Evolutionary conservation across 768 basidiomycete genomes (phyloP).

Genomic region (Boletus subcaerulescens): DNA sequence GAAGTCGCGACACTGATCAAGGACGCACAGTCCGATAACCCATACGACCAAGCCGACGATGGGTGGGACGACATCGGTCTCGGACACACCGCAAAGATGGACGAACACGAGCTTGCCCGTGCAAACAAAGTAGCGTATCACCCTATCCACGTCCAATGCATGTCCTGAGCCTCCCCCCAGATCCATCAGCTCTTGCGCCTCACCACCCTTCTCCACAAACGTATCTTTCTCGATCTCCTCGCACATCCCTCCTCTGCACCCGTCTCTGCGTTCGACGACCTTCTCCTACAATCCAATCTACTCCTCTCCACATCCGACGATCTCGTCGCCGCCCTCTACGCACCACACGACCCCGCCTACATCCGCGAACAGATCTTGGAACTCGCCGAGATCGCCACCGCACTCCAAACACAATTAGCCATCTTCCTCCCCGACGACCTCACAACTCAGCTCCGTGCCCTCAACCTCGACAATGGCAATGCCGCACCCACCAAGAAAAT

Average conservation of each 20-base stretch:
- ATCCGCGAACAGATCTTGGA: conserved; percentile 40
- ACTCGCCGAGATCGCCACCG: conserved; percentile 37
- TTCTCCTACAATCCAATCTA: conserved; percentile 48
- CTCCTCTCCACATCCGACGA: conserved; percentile 62
- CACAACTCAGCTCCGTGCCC: conserved; percentile 18
- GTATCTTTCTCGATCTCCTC: conserved; percentile 52
- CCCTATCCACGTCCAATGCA: not conserved
- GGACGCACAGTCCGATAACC: conserved; percentile 32
- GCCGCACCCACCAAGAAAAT: conserved; percentile 22
- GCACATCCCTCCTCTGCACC: conserved; percentile 28
- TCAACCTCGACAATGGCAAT: conserved; percentile 17
- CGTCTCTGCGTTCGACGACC: conserved; percentile 42
- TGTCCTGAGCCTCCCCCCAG: conserved; percentile 33
- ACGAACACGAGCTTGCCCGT: conserved; percentile 49
- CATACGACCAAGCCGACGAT: conserved; percentile 33
- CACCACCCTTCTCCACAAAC: conserved; percentile 59
- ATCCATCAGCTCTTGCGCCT: conserved; percentile 59
- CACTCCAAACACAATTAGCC: conserved; percentile 33
- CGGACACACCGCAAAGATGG: conserved; percentile 47
- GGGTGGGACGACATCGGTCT: conserved; percentile 63
- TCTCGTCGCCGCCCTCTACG: conserved; percentile 61
- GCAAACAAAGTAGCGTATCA: conserved; percentile 51
- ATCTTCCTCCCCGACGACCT: conserved; percentile 28
- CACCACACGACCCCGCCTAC: conserved; percentile 51
- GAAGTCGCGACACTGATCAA: conserved; percentile 59